A percentile compares a stretch with the other conserved stretches of the same genome.
Evolutionary conservation across 1,139 yeast species (phyloP).

Genomic region (Suhomyces kunorum): DNA sequence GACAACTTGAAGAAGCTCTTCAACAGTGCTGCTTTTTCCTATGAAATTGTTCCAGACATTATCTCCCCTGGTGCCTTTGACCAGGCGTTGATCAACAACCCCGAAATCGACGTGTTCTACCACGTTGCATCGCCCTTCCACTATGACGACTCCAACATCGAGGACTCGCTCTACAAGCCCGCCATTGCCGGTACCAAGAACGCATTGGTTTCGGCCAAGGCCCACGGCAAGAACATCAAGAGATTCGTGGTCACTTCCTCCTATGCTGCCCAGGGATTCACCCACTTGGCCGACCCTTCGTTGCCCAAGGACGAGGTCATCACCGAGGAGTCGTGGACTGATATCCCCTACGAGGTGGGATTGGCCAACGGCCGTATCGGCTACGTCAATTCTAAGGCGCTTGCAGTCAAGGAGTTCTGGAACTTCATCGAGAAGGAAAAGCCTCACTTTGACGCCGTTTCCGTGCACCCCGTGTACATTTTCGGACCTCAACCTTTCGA

Average conservation of each 20-base stretch:
- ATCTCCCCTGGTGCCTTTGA: constrained; percentile 12
- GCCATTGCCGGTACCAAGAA: constrained; percentile 1
- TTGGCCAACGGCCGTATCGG: neutral
- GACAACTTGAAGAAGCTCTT: constrained; percentile 25
- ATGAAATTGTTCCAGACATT: neutral
- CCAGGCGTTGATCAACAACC: neutral
- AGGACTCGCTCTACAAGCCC: neutral
- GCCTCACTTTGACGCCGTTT: constrained; percentile 1
- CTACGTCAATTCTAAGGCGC: neutral
- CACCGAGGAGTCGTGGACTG: constrained; percentile 1
- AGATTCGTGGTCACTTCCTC: constrained; percentile 1
- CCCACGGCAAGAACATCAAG: constrained; percentile 1
- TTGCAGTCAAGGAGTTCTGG: constrained; percentile 1
- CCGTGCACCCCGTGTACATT: neutral
- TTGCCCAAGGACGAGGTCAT: neutral
- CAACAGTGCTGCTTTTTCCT: constrained; percentile 5
- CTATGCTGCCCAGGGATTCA: neutral
- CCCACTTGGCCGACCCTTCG: neutral
- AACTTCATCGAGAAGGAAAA: constrained; percentile 1
- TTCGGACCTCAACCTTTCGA: constrained; percentile 4
- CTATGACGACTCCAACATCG: neutral
- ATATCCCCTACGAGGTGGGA: neutral
- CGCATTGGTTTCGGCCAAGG: neutral
- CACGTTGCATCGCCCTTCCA: constrained; percentile 1
- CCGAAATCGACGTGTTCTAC: neutral